A percentile compares a stretch with the other conserved stretches of the same genome.
Conservation (phyloP, 1,284 basidiomycete species). For the Irpex sp. region DNA sequence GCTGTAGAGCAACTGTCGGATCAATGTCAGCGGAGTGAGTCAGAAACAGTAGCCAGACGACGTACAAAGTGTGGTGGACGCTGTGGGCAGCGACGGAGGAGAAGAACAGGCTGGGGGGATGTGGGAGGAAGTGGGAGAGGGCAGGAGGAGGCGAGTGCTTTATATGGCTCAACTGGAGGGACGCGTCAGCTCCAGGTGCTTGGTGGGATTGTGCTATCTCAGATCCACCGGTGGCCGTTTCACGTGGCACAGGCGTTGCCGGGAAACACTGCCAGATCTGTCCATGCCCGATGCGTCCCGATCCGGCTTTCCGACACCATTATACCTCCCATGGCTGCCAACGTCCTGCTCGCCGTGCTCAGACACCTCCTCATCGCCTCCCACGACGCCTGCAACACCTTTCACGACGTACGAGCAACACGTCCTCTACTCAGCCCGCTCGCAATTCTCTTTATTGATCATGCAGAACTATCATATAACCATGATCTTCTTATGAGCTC, state of each 20-base stretch:
- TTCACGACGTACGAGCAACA: background rate
- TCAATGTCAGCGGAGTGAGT: background rate
- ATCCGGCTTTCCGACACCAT: background rate
- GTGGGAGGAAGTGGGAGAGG: slow-evolving; percentile 16
- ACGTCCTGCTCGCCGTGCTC: background rate
- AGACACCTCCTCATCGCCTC: background rate
- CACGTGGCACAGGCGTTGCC: slow-evolving; percentile 25
- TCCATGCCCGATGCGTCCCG: background rate
- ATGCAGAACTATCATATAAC: background rate
- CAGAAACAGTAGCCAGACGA: background rate
- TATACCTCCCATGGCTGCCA: background rate
- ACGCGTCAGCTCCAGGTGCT: slow-evolving; percentile 34
- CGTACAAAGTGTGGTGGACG: slow-evolving; percentile 13
- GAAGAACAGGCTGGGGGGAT: slow-evolving; percentile 11
- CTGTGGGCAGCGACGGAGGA: slow-evolving; percentile 5
- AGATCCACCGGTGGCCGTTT: slow-evolving; percentile 22
- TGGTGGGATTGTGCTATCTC: slow-evolving; percentile 23
- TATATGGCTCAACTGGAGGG: slow-evolving; percentile 28
- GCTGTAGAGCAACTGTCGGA: background rate
- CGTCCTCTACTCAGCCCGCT: background rate
- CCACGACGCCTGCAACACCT: background rate
- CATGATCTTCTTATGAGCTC: background rate
- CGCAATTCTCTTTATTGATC: background rate
- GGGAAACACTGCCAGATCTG: slow-evolving; percentile 13
- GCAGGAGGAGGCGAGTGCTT: slow-evolving; percentile 15